Evolutionary conservation across 768 basidiomycete species (phyloP), one percentile per base, ranked within the genome.

Genomic region (Calocera viscosa): DNA sequence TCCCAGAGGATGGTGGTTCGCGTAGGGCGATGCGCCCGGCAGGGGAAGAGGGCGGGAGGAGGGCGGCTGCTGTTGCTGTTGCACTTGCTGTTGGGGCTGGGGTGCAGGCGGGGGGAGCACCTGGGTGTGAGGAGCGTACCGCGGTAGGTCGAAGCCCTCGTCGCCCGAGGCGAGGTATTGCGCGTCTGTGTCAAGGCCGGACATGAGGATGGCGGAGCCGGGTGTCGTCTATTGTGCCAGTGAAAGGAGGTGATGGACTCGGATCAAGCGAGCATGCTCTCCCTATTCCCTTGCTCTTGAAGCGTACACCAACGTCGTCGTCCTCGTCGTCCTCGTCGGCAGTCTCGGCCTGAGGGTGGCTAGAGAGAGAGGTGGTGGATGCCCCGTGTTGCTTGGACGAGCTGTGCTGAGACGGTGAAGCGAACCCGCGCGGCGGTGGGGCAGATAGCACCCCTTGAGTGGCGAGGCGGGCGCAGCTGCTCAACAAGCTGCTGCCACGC

Each of bases 111-210:
- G 76, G 1, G 78, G 76, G 30, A 63, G 30, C 28, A 64, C 68
- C 0, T 78, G 77, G 1, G 78, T 74, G 67, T 82, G 79, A n/a
- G 63, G 38, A 40, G 60, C 26, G 49, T 10, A 33, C n/a, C 82
- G 82, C 69, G 83, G 82, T 67, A 83, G 82, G 75, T 89, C 88
- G 78, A 89, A 91, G 78, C 84, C 84, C 80, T 90, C 88, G 85
- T 89, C 88, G 73, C 85, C 77, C 80, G 83, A 84, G 78, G 82
- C 80, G 80, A 89, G 88, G 83, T 86, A 87, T 71, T 81, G 82
- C 68, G 86, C 82, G 79, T 88, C 86, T 75, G 85, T 82, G 83
- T 88, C 85, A 73, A 86, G 87, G 86, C 88, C 88, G 76, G 73
- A 68, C 64, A 49, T 47, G n/a, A n/a, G n/a, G n/a, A n/a, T n/a